A percentile compares a stretch with the other conserved stretches of the same genome.
These are phyloP conservation scores for Metschnikowia arizonensis DNA, from an alignment of 805 yeast species.

Conservation along the genomic window DNA sequence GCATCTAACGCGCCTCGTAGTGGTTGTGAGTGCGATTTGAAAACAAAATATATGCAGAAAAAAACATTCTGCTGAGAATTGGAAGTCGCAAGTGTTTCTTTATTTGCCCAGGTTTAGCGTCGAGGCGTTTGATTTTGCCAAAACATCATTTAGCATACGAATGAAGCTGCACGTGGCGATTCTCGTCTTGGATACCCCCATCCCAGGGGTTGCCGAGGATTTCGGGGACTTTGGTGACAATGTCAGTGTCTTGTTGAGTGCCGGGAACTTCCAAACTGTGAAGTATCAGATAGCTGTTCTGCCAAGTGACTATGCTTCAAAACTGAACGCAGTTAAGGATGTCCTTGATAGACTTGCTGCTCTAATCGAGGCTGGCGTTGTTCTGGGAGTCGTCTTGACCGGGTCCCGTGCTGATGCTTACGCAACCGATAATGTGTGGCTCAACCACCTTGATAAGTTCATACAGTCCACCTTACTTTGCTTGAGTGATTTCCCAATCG, in stretches of 20 bases:
- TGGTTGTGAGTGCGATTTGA: not conserved
- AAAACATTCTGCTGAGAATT: slow-evolving; percentile 1
- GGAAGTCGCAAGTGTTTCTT: not conserved
- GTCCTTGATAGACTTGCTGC: slow-evolving; percentile 19
- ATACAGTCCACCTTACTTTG: slow-evolving; percentile 18
- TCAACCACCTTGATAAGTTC: slow-evolving; percentile 36
- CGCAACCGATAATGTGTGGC: slow-evolving; percentile 38
- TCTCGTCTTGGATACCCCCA: slow-evolving; percentile 38
- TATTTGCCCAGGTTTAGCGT: not conserved
- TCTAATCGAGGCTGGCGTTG: slow-evolving; percentile 23
- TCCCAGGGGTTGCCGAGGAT: slow-evolving; percentile 23
- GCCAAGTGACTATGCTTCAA: slow-evolving; percentile 9
- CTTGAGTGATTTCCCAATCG: slow-evolving; percentile 40
- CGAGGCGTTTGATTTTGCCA: slow-evolving; percentile 3
- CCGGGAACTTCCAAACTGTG: slow-evolving; percentile 19
- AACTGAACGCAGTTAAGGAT: slow-evolving; percentile 8
- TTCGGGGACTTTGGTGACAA: slow-evolving; percentile 55
- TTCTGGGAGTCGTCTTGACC: slow-evolving; percentile 46
- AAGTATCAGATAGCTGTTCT: slow-evolving; percentile 37
- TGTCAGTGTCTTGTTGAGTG: slow-evolving; percentile 29
- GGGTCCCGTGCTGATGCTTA: slow-evolving; percentile 52
- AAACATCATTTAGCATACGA: not conserved
- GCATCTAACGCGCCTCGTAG: slow-evolving; percentile 2
- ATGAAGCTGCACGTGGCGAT: slow-evolving; percentile 35
- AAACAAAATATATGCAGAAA: slow-evolving; percentile 2